These are phyloP conservation scores for Curvularia verruculosa DNA, from an alignment of 2,329 filamentous ascomycete genomes.

Conservation along the genomic window DNA sequence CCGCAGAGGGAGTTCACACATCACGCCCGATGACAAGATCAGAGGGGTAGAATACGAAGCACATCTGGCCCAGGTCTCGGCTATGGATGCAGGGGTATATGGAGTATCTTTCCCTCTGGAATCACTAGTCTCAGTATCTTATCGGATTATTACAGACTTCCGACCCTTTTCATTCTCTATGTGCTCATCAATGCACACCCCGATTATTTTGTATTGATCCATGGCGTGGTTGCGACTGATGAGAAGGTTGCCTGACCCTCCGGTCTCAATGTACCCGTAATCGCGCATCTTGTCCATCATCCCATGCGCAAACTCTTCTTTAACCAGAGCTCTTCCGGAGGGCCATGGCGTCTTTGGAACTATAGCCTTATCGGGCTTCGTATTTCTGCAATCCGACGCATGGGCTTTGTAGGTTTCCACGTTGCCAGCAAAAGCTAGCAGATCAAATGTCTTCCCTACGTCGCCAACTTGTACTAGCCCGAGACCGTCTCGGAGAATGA, in stretches of 20 bases:
- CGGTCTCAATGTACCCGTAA: conserved; percentile 20
- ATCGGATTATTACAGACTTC: conserved; percentile 1
- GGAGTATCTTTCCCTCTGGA: background rate
- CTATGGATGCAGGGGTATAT: too few relatives aligned
- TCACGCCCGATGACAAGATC: too few relatives aligned
- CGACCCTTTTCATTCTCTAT: conserved; percentile 4
- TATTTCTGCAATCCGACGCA: conserved; percentile 1
- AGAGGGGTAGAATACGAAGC: too few relatives aligned
- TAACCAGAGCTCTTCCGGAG: conserved; percentile 29
- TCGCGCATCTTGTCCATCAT: conserved; percentile 14
- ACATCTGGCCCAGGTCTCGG: too few relatives aligned
- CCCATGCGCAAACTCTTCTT: conserved; percentile 35
- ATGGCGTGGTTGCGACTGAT: conserved; percentile 12
- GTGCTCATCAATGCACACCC: conserved; percentile 12
- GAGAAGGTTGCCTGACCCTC: conserved; percentile 17
- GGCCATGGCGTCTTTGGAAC: conserved; percentile 4
- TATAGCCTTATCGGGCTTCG: background rate
- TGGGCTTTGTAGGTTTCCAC: conserved; percentile 5
- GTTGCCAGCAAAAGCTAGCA: conserved; percentile 4
- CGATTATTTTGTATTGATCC: conserved; percentile 9
- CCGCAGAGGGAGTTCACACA: too few relatives aligned
- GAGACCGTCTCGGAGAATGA: conserved; percentile 7
- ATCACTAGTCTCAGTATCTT: background rate
- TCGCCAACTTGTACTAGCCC: conserved; percentile 10
- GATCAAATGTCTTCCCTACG: conserved; percentile 8